Conservation (phyloP, 306 rosid species). For the Carpinus fangiana region DNA sequence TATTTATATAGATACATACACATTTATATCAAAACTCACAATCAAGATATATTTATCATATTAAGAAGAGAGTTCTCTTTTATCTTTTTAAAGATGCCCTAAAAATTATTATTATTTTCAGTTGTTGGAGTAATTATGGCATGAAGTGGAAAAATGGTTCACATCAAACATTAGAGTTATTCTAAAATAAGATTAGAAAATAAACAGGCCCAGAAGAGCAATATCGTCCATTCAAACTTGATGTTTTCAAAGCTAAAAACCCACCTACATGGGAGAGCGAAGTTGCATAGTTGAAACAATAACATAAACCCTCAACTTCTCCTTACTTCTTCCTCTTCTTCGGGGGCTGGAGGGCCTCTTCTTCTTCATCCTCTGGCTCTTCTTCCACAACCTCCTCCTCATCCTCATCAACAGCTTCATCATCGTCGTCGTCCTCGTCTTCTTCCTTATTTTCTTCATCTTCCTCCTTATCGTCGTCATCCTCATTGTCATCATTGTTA, state of each 20-base stretch:
- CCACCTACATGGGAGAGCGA: neutral
- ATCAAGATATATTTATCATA: no score
- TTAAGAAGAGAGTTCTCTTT: no score
- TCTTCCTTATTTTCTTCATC: constrained; percentile 3
- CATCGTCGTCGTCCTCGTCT: constrained; percentile 10
- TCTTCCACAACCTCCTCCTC: constrained; percentile 27
- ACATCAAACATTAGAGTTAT: neutral
- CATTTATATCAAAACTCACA: no score
- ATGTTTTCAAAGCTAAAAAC: neutral
- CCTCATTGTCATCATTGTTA: neutral
- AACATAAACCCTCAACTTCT: neutral
- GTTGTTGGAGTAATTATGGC: neutral
- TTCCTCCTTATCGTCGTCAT: neutral
- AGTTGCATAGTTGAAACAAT: neutral
- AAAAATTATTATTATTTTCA: no score
- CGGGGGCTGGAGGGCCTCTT: constrained; percentile 47
- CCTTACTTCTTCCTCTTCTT: constrained; percentile 49
- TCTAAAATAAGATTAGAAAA: neutral
- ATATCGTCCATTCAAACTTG: neutral
- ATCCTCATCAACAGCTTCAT: constrained; percentile 8
- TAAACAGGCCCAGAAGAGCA: neutral
- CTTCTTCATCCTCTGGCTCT: constrained; percentile 32
- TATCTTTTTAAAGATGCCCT: no score
- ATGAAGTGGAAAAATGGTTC: neutral
- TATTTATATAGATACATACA: no score